Conservation (phyloP, 2,329 filamentous ascomycete species). For the Aureobasidium mangrovei region DNA sequence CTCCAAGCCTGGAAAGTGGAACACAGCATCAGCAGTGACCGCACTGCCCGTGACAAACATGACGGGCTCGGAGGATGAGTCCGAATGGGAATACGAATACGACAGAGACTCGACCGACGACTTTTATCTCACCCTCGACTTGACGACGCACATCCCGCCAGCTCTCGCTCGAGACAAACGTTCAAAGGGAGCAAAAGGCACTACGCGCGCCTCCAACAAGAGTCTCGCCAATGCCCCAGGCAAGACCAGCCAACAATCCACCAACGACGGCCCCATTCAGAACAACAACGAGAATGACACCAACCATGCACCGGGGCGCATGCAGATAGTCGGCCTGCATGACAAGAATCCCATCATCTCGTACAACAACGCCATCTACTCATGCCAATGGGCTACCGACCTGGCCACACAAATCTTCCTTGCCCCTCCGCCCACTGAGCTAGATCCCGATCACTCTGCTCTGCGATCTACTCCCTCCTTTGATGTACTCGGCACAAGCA, state of each 20-base stretch:
- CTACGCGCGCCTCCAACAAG: constrained; percentile 5
- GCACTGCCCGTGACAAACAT: background rate
- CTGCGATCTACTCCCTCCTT: constrained; percentile 48
- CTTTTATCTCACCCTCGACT: constrained; percentile 52
- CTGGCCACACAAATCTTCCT: constrained; percentile 70
- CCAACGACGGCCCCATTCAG: background rate
- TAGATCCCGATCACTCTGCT: constrained; percentile 40
- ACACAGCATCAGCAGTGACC: background rate
- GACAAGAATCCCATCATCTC: constrained; percentile 66
- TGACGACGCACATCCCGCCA: constrained; percentile 36
- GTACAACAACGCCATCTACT: constrained; percentile 69
- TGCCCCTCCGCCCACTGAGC: constrained; percentile 33
- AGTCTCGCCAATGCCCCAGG: constrained; percentile 3
- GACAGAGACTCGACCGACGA: constrained; percentile 48
- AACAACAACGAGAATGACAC: background rate
- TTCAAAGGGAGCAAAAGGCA: constrained; percentile 7
- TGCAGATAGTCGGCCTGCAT: constrained; percentile 81
- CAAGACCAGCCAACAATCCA: background rate
- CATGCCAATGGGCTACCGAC: constrained; percentile 71
- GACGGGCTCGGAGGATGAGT: constrained; percentile 11
- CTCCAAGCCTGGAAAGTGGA: background rate
- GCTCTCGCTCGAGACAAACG: constrained; percentile 17
- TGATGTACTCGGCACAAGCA: constrained; percentile 63
- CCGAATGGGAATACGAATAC: constrained; percentile 22
- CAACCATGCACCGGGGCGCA: constrained; percentile 19